Evolutionary conservation across 1,139 yeast species (phyloP).

Genomic region (Geotrichum klebahnii): DNA sequence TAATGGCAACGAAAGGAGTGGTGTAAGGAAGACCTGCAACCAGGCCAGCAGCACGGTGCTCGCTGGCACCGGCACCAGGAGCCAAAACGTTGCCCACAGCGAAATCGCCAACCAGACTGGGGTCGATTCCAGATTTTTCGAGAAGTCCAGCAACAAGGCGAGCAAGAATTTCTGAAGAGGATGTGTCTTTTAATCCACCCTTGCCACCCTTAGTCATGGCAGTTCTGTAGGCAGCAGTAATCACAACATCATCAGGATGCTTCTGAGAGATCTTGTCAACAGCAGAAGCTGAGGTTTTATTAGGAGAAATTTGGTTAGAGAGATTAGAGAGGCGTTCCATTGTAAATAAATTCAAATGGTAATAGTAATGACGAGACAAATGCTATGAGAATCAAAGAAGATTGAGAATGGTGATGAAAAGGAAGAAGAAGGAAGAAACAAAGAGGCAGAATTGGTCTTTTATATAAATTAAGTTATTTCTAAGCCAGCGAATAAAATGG

Average conservation of each 20-base stretch:
- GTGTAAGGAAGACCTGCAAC: conserved; percentile 70
- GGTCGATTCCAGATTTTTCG: conserved; percentile 57
- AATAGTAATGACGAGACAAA: not conserved
- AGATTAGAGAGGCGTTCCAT: conserved; percentile 39
- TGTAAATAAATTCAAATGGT: conserved; percentile 4
- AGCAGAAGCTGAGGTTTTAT: conserved; percentile 33
- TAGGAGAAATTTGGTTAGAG: conserved; percentile 35
- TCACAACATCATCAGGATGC: conserved; percentile 80
- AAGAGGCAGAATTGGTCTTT: no score
- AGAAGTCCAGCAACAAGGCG: conserved; percentile 61
- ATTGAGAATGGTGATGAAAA: not conserved
- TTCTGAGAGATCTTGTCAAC: conserved; percentile 47
- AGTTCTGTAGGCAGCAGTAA: conserved; percentile 83
- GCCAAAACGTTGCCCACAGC: conserved; percentile 86
- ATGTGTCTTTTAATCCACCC: conserved; percentile 73
- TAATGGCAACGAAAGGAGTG: conserved; percentile 74
- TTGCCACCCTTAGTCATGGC: conserved; percentile 83
- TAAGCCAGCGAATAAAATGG: no score
- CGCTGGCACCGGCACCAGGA: conserved; percentile 88
- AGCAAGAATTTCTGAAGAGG: conserved; percentile 67
- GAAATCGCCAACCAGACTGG: conserved; percentile 68
- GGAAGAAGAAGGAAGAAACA: no score
- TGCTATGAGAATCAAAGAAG: no score
- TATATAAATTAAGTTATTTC: no score
- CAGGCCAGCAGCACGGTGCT: conserved; percentile 75